Evolutionary conservation across 345 rosid genomes (phyloP).

Genomic region (Cardiospermum halicacabum): DNA sequence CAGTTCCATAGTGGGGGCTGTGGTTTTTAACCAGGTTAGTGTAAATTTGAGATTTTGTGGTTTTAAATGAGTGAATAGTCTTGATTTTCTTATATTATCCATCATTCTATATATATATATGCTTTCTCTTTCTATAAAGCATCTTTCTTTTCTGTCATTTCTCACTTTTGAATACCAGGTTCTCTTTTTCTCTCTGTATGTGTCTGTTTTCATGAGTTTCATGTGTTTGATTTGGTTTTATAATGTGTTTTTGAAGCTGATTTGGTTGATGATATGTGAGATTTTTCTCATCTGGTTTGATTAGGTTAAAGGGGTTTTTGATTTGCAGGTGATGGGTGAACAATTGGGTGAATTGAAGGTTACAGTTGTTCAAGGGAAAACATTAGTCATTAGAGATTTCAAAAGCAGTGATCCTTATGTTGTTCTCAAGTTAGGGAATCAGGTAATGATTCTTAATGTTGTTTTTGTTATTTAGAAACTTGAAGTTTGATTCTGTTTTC

Average conservation of each 20-base stretch:
- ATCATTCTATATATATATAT: neutral
- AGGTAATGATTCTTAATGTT: too few species aligned
- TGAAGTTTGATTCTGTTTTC: neutral
- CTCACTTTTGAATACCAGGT: too few species aligned
- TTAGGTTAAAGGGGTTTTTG: too few species aligned
- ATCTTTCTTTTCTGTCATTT: too few species aligned
- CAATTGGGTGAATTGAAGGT: conserved; percentile 68
- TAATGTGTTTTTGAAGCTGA: neutral
- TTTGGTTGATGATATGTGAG: neutral
- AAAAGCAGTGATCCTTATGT: conserved; percentile 98
- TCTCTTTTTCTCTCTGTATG: too few species aligned
- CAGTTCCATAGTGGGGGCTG: neutral
- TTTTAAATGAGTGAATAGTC: conserved; percentile 3
- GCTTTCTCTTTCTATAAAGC: too few species aligned
- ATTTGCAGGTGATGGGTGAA: conserved; percentile 48
- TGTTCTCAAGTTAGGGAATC: conserved; percentile 72
- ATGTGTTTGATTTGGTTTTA: too few species aligned
- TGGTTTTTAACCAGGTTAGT: neutral
- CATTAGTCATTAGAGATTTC: conserved; percentile 83
- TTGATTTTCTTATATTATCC: neutral
- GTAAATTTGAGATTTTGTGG: too few species aligned
- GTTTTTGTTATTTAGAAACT: neutral
- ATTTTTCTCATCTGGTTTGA: too few species aligned
- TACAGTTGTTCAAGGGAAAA: conserved; percentile 70
- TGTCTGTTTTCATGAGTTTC: too few species aligned